A percentile compares a stretch with the other conserved stretches of the same genome.
phyloP scores from a whole-genome alignment of 345 rosid species.

The Ceriops tagal region DNA sequence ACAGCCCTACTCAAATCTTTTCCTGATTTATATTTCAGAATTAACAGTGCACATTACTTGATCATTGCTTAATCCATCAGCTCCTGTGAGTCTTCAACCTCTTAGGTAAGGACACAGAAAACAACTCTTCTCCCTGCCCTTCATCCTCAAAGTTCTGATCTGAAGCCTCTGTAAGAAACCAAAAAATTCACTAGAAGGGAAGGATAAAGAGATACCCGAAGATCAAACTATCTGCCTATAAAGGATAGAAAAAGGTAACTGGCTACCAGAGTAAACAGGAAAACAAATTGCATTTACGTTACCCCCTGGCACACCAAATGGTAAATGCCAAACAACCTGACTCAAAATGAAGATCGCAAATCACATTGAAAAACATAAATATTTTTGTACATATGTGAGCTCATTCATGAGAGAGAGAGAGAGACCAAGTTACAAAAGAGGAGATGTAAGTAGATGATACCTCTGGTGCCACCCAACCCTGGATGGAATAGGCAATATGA shows the following conservation, averaged over 20 bases:
- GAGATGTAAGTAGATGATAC: conserved; percentile 33
- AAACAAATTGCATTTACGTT: too few relatives aligned
- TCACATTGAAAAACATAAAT: too few relatives aligned
- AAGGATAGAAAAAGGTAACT: neutral
- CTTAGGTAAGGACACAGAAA: conserved; percentile 21
- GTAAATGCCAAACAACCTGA: too few relatives aligned
- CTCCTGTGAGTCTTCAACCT: conserved; percentile 26
- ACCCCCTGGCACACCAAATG: too few relatives aligned
- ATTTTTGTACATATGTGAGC: too few relatives aligned
- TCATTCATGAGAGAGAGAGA: too few relatives aligned
- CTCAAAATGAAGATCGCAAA: too few relatives aligned
- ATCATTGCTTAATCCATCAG: conserved; percentile 26
- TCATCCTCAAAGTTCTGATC: conserved; percentile 72
- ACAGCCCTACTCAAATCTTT: too few relatives aligned
- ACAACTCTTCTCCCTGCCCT: conserved; percentile 29
- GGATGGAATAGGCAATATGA: conserved; percentile 14
- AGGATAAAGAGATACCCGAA: neutral
- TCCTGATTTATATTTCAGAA: neutral
- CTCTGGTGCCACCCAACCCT: conserved; percentile 30
- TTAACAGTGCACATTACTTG: conserved; percentile 21
- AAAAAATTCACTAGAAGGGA: neutral
- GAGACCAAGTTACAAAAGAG: neutral
- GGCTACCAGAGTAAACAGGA: too few relatives aligned
- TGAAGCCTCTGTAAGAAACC: conserved; percentile 47
- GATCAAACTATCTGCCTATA: neutral